Evolutionary conservation across 108 stramenopile genomes (phyloP), one percentile per base, ranked within the genome.

Genomic region (Epithemia pelagica): DNA sequence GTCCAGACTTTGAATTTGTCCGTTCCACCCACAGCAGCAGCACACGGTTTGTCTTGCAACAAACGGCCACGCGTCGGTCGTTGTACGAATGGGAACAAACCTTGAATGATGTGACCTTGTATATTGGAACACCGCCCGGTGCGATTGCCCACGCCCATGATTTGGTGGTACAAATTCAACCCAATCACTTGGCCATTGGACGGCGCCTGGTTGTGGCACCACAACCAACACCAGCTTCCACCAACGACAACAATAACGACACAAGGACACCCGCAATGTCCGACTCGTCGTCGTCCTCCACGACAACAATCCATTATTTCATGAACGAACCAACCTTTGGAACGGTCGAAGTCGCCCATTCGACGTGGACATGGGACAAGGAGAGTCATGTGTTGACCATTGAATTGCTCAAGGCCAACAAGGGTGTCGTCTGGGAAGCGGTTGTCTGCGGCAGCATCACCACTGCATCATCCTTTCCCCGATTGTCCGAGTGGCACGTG

Each of bases 21-120:
- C 37, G 37, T 46, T 15, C 32, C 32, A 51, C 55, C 32, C 52
- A 66, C 53, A 77, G 85, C 56, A 30, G 73, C 20, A 74, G 61
- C 20, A 73, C 74, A 19, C 62, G 81, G 27, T 92, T 86, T 73
- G 64, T 83, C 64, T 82, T 78, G 69, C 72, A 83, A 15, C 90
- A 88, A 8, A 68, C 73, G 15, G 71, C 76, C 27, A 46, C 37
- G 15, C 10, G 37, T 46, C 37, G 37, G 15, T 8, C 32, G 23
- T 69, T 99, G 0, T 99, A 98, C 73, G 95, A 97, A 66, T 99
- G 96, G 95, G 96, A 97, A 56, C 98, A 99, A 82, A 80, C 81
- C 0, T 69, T 97, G 68, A 89, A 96, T 32, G 84, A 96, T 59
- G 90, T 98, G 10, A 95, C 80, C 51, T 72, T 99, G 33, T 83